Percentiles rank a stretch among this genome's conserved stretches.
phyloP scores from a whole-genome alignment of 768 basidiomycete species.

The Arthromyces matolae region DNA sequence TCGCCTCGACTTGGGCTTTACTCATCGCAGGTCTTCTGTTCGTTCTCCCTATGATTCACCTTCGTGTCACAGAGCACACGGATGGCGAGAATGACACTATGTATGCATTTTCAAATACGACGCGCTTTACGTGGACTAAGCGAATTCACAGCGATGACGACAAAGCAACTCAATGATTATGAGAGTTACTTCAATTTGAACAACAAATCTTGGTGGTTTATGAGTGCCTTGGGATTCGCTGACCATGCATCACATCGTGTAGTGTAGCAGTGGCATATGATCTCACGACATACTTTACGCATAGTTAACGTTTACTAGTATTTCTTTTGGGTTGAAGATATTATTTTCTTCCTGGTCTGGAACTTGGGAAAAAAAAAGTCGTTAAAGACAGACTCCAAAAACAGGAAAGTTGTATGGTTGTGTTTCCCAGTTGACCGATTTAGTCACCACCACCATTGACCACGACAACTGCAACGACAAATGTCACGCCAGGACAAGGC shows the following conservation, averaged over 20 bases:
- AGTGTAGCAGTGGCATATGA: too few relatives aligned
- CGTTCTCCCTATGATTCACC: conserved; percentile 70
- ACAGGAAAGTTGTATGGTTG: neutral
- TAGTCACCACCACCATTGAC: too few relatives aligned
- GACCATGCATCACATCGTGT: too few relatives aligned
- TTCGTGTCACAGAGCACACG: conserved; percentile 60
- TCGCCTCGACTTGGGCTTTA: conserved; percentile 69
- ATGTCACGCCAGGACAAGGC: conserved; percentile 75
- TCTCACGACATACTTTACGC: conserved; percentile 3
- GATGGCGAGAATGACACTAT: conserved; percentile 48
- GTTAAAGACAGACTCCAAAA: neutral
- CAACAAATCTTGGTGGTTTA: too few relatives aligned
- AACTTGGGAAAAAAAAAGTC: too few relatives aligned
- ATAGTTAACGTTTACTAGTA: too few relatives aligned
- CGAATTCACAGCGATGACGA: neutral
- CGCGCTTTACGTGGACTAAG: conserved; percentile 16
- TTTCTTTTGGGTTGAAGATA: too few relatives aligned
- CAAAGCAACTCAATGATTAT: too few relatives aligned
- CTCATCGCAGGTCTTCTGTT: conserved; percentile 61
- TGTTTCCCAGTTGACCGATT: too few relatives aligned
- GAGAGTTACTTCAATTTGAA: too few relatives aligned
- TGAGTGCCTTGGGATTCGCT: too few relatives aligned
- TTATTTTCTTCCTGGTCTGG: too few relatives aligned
- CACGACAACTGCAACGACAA: conserved; percentile 14
- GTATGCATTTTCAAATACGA: conserved; percentile 31